Conservation (phyloP, 257 asterid species). For the Craterostigma plantagineum region DNA sequence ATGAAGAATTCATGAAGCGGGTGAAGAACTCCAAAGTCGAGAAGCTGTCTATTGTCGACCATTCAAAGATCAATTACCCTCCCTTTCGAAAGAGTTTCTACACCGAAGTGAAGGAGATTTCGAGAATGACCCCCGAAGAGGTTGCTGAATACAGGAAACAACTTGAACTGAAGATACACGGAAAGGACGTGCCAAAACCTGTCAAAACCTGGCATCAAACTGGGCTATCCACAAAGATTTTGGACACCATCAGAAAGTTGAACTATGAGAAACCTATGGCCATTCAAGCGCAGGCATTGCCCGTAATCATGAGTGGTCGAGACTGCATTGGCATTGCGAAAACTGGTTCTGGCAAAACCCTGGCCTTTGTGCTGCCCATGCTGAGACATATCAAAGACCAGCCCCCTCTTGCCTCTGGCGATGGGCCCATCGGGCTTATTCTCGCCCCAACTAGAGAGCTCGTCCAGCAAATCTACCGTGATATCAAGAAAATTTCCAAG, state of each 20-base stretch:
- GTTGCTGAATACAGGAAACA: conserved; percentile 52
- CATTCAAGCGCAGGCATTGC: conserved; percentile 81
- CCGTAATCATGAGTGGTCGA: conserved; percentile 86
- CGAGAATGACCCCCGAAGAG: conserved; percentile 65
- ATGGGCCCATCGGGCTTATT: conserved; percentile 83
- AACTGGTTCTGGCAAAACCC: conserved; percentile 89
- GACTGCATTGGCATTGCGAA: conserved; percentile 89
- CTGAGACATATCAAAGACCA: conserved; percentile 89
- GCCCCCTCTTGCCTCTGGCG: conserved; percentile 64
- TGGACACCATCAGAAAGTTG: conserved; percentile 59
- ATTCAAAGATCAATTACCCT: conserved; percentile 61
- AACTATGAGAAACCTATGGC: conserved; percentile 69
- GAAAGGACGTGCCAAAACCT: conserved; percentile 87
- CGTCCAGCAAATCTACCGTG: conserved; percentile 79
- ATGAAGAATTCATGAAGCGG: conserved; percentile 70
- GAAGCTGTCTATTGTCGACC: conserved; percentile 73
- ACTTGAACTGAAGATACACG: conserved; percentile 71
- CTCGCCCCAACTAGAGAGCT: conserved; percentile 95
- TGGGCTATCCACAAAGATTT: conserved; percentile 62
- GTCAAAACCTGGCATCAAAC: conserved; percentile 80
- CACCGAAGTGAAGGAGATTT: conserved; percentile 62
- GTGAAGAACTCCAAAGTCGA: conserved; percentile 86
- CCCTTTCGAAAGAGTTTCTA: conserved; percentile 68
- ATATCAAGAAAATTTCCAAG: conserved; percentile 60
- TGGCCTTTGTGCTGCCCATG: conserved; percentile 89